These are phyloP conservation scores for Fomes fomentarius DNA, from an alignment of 1,284 basidiomycete genomes.

Conservation along the genomic window DNA sequence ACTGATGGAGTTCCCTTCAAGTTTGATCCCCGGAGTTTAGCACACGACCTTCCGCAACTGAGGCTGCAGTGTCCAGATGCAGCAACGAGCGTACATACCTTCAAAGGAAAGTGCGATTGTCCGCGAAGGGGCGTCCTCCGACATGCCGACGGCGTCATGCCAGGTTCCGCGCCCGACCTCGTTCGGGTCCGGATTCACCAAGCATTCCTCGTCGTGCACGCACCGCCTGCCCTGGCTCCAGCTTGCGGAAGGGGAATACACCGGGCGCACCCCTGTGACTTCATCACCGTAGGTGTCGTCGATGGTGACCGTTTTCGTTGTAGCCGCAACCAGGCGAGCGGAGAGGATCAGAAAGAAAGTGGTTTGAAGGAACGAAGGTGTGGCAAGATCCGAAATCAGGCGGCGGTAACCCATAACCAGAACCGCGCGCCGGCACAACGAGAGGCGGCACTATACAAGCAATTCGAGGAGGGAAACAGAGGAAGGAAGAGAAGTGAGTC, in stretches of 20 bases:
- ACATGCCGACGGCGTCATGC: constrained; percentile 14
- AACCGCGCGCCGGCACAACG: background rate
- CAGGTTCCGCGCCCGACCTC: constrained; percentile 15
- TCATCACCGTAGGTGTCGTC: constrained; percentile 22
- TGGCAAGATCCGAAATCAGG: background rate
- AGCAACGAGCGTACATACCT: constrained; percentile 11
- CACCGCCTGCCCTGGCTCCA: constrained; percentile 16
- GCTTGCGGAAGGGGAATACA: constrained; percentile 11
- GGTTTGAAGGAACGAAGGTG: constrained; percentile 1
- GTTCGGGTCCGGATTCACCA: constrained; percentile 12
- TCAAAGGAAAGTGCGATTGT: constrained; percentile 20
- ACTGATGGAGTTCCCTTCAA: constrained; percentile 15
- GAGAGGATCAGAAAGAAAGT: constrained; percentile 1
- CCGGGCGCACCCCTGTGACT: constrained; percentile 13
- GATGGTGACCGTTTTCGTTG: constrained; percentile 11
- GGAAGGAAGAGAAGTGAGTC: background rate
- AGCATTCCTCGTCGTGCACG: constrained; percentile 4
- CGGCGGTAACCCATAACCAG: background rate
- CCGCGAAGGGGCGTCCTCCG: constrained; percentile 12
- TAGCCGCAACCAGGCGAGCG: constrained; percentile 4
- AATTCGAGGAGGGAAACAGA: background rate
- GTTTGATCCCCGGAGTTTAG: background rate
- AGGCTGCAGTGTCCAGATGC: background rate
- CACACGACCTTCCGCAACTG: background rate
- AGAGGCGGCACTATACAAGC: background rate